Conservation (phyloP, 1,284 basidiomycete genomes). For the Nidula niveotomentosa region DNA sequence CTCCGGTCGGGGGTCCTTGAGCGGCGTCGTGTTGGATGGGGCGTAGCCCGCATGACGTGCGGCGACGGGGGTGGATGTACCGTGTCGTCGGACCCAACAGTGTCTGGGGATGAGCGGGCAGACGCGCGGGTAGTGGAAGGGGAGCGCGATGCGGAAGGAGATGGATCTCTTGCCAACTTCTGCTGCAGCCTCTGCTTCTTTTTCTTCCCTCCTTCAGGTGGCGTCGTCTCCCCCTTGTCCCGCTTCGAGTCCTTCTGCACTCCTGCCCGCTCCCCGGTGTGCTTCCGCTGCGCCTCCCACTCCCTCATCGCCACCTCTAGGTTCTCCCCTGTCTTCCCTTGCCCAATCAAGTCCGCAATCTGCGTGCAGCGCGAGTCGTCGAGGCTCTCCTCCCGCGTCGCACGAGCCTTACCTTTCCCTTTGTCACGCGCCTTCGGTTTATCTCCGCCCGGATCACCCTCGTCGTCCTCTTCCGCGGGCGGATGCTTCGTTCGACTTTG, state of each 20-base stretch:
- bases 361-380: slow-evolving; percentile 47
- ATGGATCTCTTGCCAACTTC: background rate
- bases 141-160: background rate
- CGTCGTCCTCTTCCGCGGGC: slow-evolving; percentile 7
- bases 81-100: background rate
- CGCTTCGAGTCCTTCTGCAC: background rate
- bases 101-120: background rate
- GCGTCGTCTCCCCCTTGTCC: background rate
- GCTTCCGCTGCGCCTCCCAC: slow-evolving; percentile 45
- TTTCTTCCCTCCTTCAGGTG: background rate
- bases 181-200: background rate
- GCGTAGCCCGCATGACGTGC: background rate
- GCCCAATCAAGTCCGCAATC: slow-evolving; percentile 68
- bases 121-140: background rate
- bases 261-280: slow-evolving; percentile 4
- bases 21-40: too few relatives aligned
- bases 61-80: background rate
- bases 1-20: background rate
- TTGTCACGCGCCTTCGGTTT: slow-evolving; percentile 3
- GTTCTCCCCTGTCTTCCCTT: slow-evolving; percentile 67
- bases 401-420: slow-evolving; percentile 13
- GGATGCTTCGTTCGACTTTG: slow-evolving; percentile 6
- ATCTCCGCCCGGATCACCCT: slow-evolving; percentile 4
- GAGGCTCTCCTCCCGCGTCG: slow-evolving; percentile 12
- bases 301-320: slow-evolving; percentile 67